Evolutionary conservation across 768 basidiomycete species (phyloP), one percentile per base, ranked within the genome.

Genomic region (Boletus rufocinnamomeus): DNA sequence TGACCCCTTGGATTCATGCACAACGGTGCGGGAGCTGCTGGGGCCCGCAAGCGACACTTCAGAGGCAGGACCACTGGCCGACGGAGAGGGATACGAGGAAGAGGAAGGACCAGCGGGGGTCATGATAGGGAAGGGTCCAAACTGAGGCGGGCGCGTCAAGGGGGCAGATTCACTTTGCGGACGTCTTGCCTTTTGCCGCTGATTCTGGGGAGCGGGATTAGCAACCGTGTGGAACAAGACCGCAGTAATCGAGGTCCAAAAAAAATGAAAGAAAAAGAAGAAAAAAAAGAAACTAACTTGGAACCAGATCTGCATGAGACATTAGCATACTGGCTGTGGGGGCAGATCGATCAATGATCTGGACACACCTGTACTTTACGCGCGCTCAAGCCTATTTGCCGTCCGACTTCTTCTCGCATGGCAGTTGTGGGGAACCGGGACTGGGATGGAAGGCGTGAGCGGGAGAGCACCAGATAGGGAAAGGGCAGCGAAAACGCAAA

Each of bases 381-480:
- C 48, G 91, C 91, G 70, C 91, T 93, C 68, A 95, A 75, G n/a
- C 91, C 92, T 63, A 94, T 94, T 37, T 88, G 80, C 25, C 88
- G 84, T 9, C 93, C 92, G 28, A 94, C 91, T 62, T 93, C 89
- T 74, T 94, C 93, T 50, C 92, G 84, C 83, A 89, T 85, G 11
- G 89, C 86, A 3, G 92, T 93, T 3, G 91, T 89, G 5, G 92
- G 92, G 73, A 95, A 94, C 38, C 90, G 88, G 51, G 93, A 94
- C 92, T 95, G 54, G 41, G 52, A 53, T 13, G 38, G 23, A 41
- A 34, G 49, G n/a, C 0, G 10, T 56, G 53, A 56, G 50, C 7
- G 19, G 21, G 44, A 30, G 40, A 32, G 37, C 23, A 10, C 37
- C 14, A 28, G 21, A 43, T 30, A 16, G 6, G 16, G 53, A 32